Base-by-base conservation (phyloP, 768 basidiomycete species). In the Coprinopsis marcescibilis region DNA sequence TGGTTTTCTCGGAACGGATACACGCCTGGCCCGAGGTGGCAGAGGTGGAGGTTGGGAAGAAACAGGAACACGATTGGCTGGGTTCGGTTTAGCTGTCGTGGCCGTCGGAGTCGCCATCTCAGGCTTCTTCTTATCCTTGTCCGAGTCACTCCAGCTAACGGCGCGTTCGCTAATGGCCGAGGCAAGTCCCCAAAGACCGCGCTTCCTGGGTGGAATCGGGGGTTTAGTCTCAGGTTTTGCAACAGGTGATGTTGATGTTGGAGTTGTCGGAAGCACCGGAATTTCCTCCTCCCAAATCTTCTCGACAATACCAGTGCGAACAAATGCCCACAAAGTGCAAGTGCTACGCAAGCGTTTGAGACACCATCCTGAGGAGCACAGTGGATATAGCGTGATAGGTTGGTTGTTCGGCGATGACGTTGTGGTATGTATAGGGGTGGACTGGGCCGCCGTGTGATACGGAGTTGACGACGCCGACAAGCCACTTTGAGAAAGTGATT, bases 301-400 rank as follows among this genome's bases (percentile, higher is more conserved):
- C 49, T 92, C 89, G 15, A 95, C 72, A 45, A 96, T 70, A 8
- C 85, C 80, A 0, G 79, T 81, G 19, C 90, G 78, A 42, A 95
- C 81, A 57, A 89, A 95, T 14, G 85, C 80, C 91, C 92, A 96
- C 12, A 95, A 67, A 3, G 83, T 85, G 63, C 91, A 94, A n/a
- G 92, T 90, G 29, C 84, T 74, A 11, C 92, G 80, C 15, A 96
- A 70, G 6, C 93, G 78, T 4, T 76, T 68, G 13, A 95, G 70
- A 61, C 92, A 95, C 84, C 91, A 95, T n/a, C 87, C 83, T 14
- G 77, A 78, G 10, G 76, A 68, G 57, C 92, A 96, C 2, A 96
- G 69, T 1, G 93, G 89, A 62, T 95, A 88, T 14, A 83, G 72
- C 2, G 78, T 73, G 24, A 73, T 63, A 2, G 66, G 57, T 46